These are phyloP conservation scores for Corymbia calophylla DNA, from an alignment of 441 rosid species.

Conservation along the genomic window DNA sequence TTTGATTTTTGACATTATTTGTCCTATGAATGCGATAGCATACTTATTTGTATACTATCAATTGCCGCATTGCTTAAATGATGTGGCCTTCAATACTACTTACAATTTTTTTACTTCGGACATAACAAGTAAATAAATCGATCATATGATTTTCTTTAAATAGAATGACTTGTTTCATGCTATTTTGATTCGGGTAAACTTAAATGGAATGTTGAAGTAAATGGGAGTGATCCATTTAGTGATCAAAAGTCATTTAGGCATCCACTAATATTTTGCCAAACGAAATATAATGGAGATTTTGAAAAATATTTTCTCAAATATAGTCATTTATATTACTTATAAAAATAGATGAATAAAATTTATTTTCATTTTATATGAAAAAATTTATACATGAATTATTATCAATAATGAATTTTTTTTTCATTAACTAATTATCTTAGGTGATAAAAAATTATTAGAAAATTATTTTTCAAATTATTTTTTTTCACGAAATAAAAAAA, in stretches of 20 bases:
- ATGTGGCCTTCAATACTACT: fast-evolving
- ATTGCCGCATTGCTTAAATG: fast-evolving
- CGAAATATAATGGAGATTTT: not conserved
- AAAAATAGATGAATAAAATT: no score
- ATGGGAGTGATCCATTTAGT: not conserved
- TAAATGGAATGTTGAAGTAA: not conserved
- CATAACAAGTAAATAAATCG: not conserved
- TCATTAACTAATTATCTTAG: no score
- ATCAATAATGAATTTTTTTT: no score
- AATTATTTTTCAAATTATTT: no score
- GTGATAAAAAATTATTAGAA: no score
- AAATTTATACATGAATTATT: no score
- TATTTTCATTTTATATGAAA: no score
- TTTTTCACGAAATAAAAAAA: no score
- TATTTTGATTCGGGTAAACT: not conserved
- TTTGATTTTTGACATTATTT: not conserved
- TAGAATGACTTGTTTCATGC: not conserved
- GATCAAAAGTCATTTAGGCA: not conserved
- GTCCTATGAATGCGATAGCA: fast-evolving
- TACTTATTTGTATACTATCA: not conserved
- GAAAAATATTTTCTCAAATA: no score
- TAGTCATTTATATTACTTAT: no score
- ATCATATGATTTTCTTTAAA: not conserved
- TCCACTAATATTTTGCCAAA: not conserved
- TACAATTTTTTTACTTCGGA: fast-evolving